Base-by-base conservation (phyloP, 495 filamentous ascomycete species). In the Aspergillus hancockii region DNA sequence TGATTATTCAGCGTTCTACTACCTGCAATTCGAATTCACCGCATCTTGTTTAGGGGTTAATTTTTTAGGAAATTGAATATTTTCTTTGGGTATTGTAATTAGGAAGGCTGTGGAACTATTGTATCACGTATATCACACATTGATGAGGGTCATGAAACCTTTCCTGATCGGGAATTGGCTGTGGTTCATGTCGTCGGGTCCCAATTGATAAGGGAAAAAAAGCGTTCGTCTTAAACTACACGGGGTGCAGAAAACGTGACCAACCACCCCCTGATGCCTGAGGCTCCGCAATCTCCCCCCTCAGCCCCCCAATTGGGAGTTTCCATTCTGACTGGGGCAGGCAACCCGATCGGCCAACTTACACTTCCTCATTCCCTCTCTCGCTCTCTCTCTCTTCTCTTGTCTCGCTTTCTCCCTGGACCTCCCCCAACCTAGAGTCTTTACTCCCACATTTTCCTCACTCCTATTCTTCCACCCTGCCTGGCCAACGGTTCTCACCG, bases 161-260 rank as follows among this genome's bases (percentile, higher is more conserved):
- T 28, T 28, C 25, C 25, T 28, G 25, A 28, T 28, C 7, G 25
- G 25, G 25, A n/a, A 28, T 28, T 28, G 25, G 3, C 25, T 28
- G 25, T 28, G 7, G 25, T 28, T 28, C 25, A 28, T 28, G 25
- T n/a, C n/a, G 25, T 7, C 25, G 25, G 25, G 25, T 3, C 25
- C 7, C 25, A 28, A 28, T 28, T 7, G 25, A 28, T 28, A 28
- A 28, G 25, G 25, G 7, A 28, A 28, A 28, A 28, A 28, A 28
- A 28, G 25, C 25, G 25, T 28, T 28, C 25, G 19, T 19, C n/a
- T 16, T 3, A 22, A 9, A 52, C n/a, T n/a, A n/a, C n/a, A 54
- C 32, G 52, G 25, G 36, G 43, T 50, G 52, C 30, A 67, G 63
- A 63, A 63, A 74, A 74, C 67, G 71, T 72, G 71, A 74, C 71